Evolutionary conservation across 2,329 filamentous ascomycete species (phyloP).

Genomic region (Fusarium sp.): DNA sequence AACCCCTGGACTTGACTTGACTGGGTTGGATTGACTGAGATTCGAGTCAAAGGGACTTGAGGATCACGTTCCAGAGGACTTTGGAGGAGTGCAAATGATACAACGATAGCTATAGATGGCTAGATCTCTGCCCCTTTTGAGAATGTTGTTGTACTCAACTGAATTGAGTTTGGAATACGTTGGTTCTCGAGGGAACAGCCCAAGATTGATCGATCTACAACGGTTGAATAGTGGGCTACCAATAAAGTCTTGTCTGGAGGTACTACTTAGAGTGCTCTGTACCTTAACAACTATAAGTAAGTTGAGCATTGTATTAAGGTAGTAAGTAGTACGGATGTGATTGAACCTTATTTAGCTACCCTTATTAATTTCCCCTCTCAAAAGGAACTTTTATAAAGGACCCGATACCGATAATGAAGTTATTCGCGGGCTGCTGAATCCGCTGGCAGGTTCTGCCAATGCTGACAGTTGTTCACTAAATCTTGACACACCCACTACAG

Average conservation of each 20-base stretch:
- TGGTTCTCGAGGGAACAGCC: neutral
- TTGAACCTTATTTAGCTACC: neutral
- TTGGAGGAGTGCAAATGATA: neutral
- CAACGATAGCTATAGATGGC: neutral
- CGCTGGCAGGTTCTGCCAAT: constrained; percentile 27
- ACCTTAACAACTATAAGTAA: neutral
- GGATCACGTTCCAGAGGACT: constrained; percentile 14
- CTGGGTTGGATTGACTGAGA: neutral
- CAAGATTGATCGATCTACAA: constrained; percentile 9
- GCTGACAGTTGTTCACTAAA: constrained; percentile 40
- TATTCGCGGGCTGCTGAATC: neutral
- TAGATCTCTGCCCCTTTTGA: neutral
- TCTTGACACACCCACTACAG: constrained; percentile 26
- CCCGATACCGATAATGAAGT: neutral
- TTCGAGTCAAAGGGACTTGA: neutral
- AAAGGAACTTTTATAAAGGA: neutral
- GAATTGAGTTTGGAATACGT: constrained; percentile 22
- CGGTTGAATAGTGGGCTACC: constrained; percentile 7
- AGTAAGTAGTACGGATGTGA: neutral
- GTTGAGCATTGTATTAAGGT: neutral
- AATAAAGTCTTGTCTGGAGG: neutral
- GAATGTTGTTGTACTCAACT: neutral
- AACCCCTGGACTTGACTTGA: constrained; percentile 13
- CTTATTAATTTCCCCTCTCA: neutral
- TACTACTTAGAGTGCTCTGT: neutral